These are phyloP conservation scores for Lachancea cidri DNA, from an alignment of 805 yeast species.

Conservation along the genomic window DNA sequence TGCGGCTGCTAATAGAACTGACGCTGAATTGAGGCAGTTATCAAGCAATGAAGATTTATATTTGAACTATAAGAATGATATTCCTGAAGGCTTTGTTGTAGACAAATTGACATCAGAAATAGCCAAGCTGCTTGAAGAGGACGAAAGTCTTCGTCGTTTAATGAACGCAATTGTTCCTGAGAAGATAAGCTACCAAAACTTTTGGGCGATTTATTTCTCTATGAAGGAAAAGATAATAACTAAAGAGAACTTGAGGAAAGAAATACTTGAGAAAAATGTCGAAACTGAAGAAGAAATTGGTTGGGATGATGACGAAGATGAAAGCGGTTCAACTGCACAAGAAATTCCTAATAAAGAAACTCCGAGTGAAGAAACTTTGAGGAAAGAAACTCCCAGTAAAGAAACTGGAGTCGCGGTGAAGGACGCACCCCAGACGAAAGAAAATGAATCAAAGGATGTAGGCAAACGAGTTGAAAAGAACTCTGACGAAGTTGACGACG, in stretches of 20 bases:
- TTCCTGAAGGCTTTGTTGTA: slow-evolving; percentile 34
- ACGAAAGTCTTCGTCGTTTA: slow-evolving; percentile 48
- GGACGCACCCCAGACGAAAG: slow-evolving; percentile 12
- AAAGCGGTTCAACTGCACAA: slow-evolving; percentile 17
- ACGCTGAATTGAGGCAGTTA: slow-evolving; percentile 54
- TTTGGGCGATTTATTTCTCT: slow-evolving; percentile 72
- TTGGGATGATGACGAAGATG: slow-evolving; percentile 37
- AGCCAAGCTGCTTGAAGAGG: slow-evolving; percentile 40
- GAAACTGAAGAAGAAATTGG: slow-evolving; percentile 32
- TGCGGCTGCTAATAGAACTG: slow-evolving; percentile 50
- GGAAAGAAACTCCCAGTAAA: too few species aligned
- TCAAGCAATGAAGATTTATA: slow-evolving; percentile 47
- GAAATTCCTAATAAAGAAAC: background rate
- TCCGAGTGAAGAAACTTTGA: background rate
- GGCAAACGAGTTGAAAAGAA: slow-evolving; percentile 2
- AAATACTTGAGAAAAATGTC: slow-evolving; percentile 41
- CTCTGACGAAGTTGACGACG: slow-evolving; percentile 32
- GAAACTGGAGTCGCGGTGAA: slow-evolving; percentile 12
- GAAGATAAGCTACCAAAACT: slow-evolving; percentile 48
- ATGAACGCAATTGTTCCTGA: slow-evolving; percentile 67
- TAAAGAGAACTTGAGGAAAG: slow-evolving; percentile 63
- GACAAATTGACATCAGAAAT: slow-evolving; percentile 49
- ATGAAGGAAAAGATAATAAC: slow-evolving; percentile 48
- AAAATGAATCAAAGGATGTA: background rate
- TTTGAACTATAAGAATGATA: slow-evolving; percentile 21